Evolutionary conservation across 129 eudicot species (phyloP).

Genomic region (Tagetes patula): DNA sequence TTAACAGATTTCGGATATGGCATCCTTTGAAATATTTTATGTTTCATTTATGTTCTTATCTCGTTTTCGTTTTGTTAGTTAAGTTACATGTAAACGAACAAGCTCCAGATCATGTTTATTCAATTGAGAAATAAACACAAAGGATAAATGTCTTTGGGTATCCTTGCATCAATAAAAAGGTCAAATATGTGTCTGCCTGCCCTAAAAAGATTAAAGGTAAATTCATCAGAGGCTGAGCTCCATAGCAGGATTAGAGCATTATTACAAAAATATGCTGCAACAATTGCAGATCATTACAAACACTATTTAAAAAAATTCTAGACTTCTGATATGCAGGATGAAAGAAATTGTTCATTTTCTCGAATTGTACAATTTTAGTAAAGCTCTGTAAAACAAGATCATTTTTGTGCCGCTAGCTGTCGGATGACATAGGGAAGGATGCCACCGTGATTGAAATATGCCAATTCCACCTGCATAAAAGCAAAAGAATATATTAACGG

Average conservation of each 20-base stretch:
- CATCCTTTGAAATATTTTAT: no score
- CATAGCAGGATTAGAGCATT: conserved; percentile 16
- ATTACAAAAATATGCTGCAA: conserved; percentile 33
- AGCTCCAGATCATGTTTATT: no score
- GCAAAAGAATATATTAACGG: conserved; percentile 6
- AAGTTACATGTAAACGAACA: no score
- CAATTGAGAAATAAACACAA: not conserved
- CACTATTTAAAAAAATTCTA: conserved; percentile 5
- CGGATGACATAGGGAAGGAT: conserved; percentile 78
- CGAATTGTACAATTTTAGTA: conserved; percentile 31
- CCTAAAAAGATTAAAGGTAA: not conserved
- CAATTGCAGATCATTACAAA: conserved; percentile 23
- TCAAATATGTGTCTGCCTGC: conserved; percentile 5
- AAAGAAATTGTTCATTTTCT: conserved; percentile 27
- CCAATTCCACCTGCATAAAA: conserved; percentile 69
- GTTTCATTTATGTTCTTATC: no score
- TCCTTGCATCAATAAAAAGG: not conserved
- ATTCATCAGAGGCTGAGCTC: conserved; percentile 6
- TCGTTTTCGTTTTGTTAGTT: no score
- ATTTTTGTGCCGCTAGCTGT: conserved; percentile 47
- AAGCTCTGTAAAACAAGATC: conserved; percentile 20
- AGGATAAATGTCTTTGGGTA: not conserved
- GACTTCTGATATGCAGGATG: not conserved
- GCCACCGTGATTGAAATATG: conserved; percentile 80
- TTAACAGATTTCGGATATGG: no score